Evolutionary conservation across 768 basidiomycete species (phyloP).

Genomic region (Pilatotrama ljubarskyi): DNA sequence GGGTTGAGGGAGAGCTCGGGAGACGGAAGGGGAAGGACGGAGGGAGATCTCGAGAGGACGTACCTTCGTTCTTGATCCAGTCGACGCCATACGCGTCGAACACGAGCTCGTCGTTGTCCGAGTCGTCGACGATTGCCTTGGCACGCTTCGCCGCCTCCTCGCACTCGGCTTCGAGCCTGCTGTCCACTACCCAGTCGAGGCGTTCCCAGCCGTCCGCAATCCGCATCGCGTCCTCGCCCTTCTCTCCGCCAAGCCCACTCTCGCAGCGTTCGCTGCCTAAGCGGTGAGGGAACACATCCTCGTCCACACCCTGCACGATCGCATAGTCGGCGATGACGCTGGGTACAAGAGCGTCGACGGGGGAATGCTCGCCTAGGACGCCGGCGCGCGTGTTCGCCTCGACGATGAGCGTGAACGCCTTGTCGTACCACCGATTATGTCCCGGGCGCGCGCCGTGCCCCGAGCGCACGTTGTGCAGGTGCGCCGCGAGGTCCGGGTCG

Average conservation of each 20-base stretch:
- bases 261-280: conserved; percentile 10
- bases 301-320: conserved; percentile 66
- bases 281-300: conserved; percentile 37
- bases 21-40: not conserved
- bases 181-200: conserved; percentile 76
- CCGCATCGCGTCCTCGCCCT: conserved; percentile 3
- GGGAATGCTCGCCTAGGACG: conserved; percentile 88
- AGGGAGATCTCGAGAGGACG: no score
- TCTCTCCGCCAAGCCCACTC: conserved; percentile 18
- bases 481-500: conserved; percentile 56
- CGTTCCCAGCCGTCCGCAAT: conserved; percentile 48
- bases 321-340: conserved; percentile 85
- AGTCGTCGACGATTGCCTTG: conserved; percentile 62
- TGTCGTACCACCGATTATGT: conserved; percentile 89
- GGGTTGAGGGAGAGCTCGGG: not conserved
- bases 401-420: conserved; percentile 77
- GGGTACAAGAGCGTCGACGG: conserved; percentile 87
- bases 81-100: conserved; percentile 81
- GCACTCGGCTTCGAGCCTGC: conserved; percentile 56
- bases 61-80: conserved; percentile 81
- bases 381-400: conserved; percentile 85
- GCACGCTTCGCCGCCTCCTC: conserved; percentile 58
- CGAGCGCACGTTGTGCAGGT: conserved; percentile 71
- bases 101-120: conserved; percentile 82
- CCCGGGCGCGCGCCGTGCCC: conserved; percentile 50